These are phyloP conservation scores for Hirsutella minnesotensis DNA, from an alignment of 2,329 filamentous ascomycete species.

Conservation along the genomic window DNA sequence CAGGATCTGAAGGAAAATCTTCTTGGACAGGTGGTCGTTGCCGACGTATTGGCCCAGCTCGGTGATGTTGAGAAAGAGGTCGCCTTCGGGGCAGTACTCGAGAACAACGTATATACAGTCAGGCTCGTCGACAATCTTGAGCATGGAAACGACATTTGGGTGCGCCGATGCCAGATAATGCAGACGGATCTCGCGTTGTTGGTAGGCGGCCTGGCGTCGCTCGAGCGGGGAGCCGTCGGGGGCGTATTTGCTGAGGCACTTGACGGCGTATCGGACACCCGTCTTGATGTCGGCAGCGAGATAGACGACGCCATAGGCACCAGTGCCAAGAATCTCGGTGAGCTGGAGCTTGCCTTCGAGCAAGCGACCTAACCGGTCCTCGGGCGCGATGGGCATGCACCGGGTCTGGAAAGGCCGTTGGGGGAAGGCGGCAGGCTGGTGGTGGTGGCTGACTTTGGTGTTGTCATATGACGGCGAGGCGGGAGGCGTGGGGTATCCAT, in stretches of 20 bases:
- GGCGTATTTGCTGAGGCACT: slow-evolving; percentile 89
- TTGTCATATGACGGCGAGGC: slow-evolving; percentile 43
- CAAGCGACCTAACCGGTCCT: slow-evolving; percentile 76
- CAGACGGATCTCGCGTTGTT: slow-evolving; percentile 83
- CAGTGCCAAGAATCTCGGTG: slow-evolving; percentile 76
- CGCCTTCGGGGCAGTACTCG: slow-evolving; percentile 94
- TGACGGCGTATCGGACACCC: slow-evolving; percentile 80
- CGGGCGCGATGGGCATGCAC: slow-evolving; percentile 52
- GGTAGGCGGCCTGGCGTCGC: slow-evolving; percentile 75
- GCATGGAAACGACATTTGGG: slow-evolving; percentile 84
- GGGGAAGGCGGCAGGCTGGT: slow-evolving; percentile 16
- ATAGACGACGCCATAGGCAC: slow-evolving; percentile 95
- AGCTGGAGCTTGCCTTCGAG: slow-evolving; percentile 76
- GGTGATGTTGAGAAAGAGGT: slow-evolving; percentile 95
- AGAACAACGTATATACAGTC: slow-evolving; percentile 95
- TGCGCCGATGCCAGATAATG: slow-evolving; percentile 85
- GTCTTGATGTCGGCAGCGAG: slow-evolving; percentile 74
- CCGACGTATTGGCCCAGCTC: slow-evolving; percentile 87
- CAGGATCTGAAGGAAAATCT: slow-evolving; percentile 86
- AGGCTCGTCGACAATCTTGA: slow-evolving; percentile 81
- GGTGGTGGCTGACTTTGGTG: slow-evolving; percentile 28
- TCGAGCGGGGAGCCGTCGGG: slow-evolving; percentile 60
- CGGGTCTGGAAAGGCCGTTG: slow-evolving; percentile 28
- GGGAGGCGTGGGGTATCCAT: slow-evolving; percentile 46
- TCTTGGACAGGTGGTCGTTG: slow-evolving; percentile 78